These are phyloP conservation scores for Pseudognaphalium luteoalbum DNA, from an alignment of 129 eudicot genomes.

Conservation along the genomic window DNA sequence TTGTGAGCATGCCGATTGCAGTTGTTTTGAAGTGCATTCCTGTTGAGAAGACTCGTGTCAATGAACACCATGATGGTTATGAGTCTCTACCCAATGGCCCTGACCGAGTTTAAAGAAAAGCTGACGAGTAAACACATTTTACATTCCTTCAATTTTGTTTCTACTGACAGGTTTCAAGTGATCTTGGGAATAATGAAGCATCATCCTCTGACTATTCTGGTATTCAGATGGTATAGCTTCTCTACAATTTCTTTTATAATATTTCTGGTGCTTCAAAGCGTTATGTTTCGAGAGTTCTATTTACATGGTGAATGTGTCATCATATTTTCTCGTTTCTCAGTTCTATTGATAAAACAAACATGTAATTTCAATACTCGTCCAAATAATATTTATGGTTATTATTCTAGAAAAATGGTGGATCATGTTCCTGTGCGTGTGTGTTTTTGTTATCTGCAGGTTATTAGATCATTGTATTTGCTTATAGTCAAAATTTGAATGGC, in stretches of 20 bases:
- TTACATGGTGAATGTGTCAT: neutral
- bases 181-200: slow-evolving; percentile 8
- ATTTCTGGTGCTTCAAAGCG: neutral
- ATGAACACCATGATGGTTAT: slow-evolving; percentile 62
- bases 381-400: slow-evolving; percentile 3
- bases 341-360: neutral
- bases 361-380: neutral
- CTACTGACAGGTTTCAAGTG: slow-evolving; percentile 14
- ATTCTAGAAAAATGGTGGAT: neutral
- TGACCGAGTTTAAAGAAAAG: slow-evolving; percentile 26
- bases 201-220: neutral
- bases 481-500: neutral
- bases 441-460: slow-evolving; percentile 1
- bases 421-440: neutral
- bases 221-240: too few species aligned
- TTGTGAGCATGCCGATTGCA: slow-evolving; percentile 66
- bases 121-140: neutral
- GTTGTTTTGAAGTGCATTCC: slow-evolving; percentile 85
- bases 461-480: neutral
- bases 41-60: slow-evolving; percentile 28
- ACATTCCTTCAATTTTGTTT: neutral
- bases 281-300: neutral
- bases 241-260: neutral
- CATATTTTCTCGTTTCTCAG: neutral
- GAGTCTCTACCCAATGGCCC: slow-evolving; percentile 43